Evolutionary conservation across 2,329 filamentous ascomycete species (phyloP).

Genomic region (Microdochium nivale): DNA sequence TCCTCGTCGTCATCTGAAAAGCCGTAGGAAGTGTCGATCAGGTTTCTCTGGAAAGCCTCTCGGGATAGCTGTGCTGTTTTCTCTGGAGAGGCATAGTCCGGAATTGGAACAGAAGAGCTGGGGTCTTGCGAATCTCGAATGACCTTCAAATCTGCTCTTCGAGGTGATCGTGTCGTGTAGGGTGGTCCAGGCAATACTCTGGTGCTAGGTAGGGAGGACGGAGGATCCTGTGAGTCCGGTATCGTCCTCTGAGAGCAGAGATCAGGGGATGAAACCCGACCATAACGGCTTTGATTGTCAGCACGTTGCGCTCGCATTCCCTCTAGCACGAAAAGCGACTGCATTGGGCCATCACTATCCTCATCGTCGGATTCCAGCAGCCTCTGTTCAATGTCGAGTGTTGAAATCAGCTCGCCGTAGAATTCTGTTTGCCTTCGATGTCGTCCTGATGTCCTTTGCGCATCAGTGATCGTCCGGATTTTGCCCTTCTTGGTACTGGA

Average conservation of each 20-base stretch:
- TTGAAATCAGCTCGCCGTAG: constrained; percentile 1
- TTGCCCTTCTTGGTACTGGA: not conserved
- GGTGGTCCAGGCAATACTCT: not conserved
- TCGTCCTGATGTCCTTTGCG: constrained; percentile 6
- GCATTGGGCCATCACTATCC: not conserved
- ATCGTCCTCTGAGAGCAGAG: constrained; percentile 6
- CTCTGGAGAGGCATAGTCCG: not conserved
- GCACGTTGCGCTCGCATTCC: too few relatives aligned
- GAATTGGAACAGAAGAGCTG: not conserved
- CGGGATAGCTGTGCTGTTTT: not conserved
- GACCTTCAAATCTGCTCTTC: not conserved
- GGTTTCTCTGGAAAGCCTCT: constrained; percentile 2
- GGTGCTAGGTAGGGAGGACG: not conserved
- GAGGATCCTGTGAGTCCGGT: not conserved
- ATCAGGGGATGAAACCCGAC: not conserved
- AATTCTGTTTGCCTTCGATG: constrained; percentile 8
- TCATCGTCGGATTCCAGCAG: not conserved
- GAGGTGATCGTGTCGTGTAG: not conserved
- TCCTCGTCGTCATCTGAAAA: constrained; percentile 2
- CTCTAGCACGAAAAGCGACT: not conserved
- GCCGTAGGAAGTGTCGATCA: not conserved
- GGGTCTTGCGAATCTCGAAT: constrained; percentile 1
- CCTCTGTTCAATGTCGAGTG: not conserved
- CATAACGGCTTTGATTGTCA: not conserved
- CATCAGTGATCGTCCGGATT: constrained; percentile 1